Evolutionary conservation across 257 asterid species (phyloP).

Genomic region (Penstemon barbatus): DNA sequence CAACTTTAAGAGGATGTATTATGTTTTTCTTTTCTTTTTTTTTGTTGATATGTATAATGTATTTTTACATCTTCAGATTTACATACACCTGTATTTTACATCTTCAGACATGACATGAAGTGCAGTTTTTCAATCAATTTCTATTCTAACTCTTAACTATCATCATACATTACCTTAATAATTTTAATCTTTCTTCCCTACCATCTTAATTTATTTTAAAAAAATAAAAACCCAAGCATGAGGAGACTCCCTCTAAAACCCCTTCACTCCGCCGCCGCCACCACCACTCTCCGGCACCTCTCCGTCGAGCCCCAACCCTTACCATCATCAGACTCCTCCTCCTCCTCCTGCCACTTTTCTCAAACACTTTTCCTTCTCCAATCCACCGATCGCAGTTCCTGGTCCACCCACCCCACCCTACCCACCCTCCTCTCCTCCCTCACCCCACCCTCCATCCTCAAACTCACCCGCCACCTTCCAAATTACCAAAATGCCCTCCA

Average conservation of each 20-base stretch:
- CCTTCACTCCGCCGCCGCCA: conserved; percentile 26
- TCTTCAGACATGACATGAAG: too few species aligned
- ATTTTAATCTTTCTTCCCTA: too few species aligned
- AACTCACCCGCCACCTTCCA: conserved; percentile 63
- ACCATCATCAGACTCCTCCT: conserved; percentile 23
- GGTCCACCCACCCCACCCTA: conserved; percentile 52
- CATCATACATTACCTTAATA: too few species aligned
- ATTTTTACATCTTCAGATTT: too few species aligned
- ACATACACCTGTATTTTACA: too few species aligned
- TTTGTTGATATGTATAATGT: too few species aligned
- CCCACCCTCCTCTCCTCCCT: conserved; percentile 50
- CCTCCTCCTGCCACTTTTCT: conserved; percentile 31
- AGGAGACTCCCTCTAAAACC: conserved; percentile 43
- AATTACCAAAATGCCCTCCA: conserved; percentile 52
- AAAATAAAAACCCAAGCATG: conserved; percentile 24
- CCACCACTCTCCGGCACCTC: conserved; percentile 12
- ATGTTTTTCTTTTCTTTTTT: too few species aligned
- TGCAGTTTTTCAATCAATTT: too few species aligned
- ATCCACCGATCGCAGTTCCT: conserved; percentile 50
- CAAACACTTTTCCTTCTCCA: conserved; percentile 47
- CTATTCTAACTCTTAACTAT: too few species aligned
- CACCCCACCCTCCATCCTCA: conserved; percentile 51
- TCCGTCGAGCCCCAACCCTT: conserved; percentile 5
- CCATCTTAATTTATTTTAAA: too few species aligned
- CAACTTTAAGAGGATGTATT: too few species aligned